Evolutionary conservation across 2,329 filamentous ascomycete genomes (phyloP).

Genomic region (Cordyceps cicadae): DNA sequence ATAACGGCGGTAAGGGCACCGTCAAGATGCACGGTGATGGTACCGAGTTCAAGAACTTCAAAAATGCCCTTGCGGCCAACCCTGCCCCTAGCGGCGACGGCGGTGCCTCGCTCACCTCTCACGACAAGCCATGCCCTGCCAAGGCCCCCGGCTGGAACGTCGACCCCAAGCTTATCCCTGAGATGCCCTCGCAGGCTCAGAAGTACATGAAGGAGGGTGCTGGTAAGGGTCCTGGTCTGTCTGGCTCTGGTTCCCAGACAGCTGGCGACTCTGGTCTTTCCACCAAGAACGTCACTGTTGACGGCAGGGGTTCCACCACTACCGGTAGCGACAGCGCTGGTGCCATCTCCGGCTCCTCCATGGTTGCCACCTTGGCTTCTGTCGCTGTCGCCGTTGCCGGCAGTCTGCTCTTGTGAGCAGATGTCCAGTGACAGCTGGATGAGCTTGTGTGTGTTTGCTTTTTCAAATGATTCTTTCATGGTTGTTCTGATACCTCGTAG

Average conservation of each 20-base stretch:
- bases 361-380: conserved; percentile 19
- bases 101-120: conserved; percentile 40
- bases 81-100: conserved; percentile 43
- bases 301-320: conserved; percentile 23
- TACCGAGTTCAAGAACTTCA: conserved; percentile 52
- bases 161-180: conserved; percentile 39
- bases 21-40: conserved; percentile 41
- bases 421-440: neutral
- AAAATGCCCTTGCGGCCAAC: conserved; percentile 39
- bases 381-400: conserved; percentile 25
- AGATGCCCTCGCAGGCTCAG: conserved; percentile 41
- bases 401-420: conserved; percentile 2
- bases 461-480: conserved; percentile 3
- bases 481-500: conserved; percentile 3
- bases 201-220: conserved; percentile 48
- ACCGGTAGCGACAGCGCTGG: conserved; percentile 18
- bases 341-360: conserved; percentile 20
- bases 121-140: conserved; percentile 41
- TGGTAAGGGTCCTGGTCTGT: conserved; percentile 44
- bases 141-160: conserved; percentile 43
- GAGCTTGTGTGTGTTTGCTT: neutral
- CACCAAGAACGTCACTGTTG: conserved; percentile 31
- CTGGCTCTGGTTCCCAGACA: conserved; percentile 46
- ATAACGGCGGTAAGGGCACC: conserved; percentile 31
- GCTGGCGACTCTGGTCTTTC: conserved; percentile 38